Percentiles rank a stretch among this genome's conserved stretches.
phyloP scores from a whole-genome alignment of 768 basidiomycete genomes.

The Leucogyrophana mollusca region DNA sequence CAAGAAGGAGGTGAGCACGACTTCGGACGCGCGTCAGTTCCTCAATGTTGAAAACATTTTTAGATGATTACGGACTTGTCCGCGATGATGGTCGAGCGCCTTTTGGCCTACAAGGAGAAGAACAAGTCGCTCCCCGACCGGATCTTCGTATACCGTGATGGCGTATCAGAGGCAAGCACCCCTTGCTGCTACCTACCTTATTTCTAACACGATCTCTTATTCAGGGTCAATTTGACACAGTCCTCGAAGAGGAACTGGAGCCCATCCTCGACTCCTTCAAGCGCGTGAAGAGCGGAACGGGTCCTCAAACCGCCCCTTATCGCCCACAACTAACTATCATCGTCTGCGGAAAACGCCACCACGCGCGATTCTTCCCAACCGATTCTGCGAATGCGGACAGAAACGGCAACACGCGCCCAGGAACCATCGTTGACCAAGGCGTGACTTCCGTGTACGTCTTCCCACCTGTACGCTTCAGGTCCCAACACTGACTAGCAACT shows the following conservation, averaged over 20 bases:
- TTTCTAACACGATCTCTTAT: background rate
- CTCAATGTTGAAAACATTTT: too few species aligned
- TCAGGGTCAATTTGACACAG: conserved; percentile 72
- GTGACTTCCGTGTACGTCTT: conserved; percentile 61
- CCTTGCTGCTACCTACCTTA: background rate
- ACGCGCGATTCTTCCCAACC: conserved; percentile 58
- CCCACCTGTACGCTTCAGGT: conserved; percentile 16
- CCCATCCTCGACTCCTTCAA: conserved; percentile 61
- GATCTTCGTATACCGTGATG: conserved; percentile 75
- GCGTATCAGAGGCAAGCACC: conserved; percentile 69
- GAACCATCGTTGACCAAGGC: conserved; percentile 80
- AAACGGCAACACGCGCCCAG: conserved; percentile 78
- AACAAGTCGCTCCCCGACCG: conserved; percentile 62
- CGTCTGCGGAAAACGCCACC: conserved; percentile 76
- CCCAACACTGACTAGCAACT: background rate
- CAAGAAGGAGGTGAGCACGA: conserved; percentile 21
- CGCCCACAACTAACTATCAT: conserved; percentile 66
- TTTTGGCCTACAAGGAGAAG: conserved; percentile 53
- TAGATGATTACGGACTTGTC: conserved; percentile 72
- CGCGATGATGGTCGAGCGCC: conserved; percentile 70
- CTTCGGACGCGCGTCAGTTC: too few species aligned
- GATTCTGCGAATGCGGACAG: conserved; percentile 46
- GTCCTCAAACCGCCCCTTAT: conserved; percentile 45
- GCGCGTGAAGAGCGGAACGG: conserved; percentile 39
- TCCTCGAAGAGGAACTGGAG: conserved; percentile 59